Base-by-base conservation (phyloP, 1,139 yeast genomes). In the Martiniozyma asiatica region DNA sequence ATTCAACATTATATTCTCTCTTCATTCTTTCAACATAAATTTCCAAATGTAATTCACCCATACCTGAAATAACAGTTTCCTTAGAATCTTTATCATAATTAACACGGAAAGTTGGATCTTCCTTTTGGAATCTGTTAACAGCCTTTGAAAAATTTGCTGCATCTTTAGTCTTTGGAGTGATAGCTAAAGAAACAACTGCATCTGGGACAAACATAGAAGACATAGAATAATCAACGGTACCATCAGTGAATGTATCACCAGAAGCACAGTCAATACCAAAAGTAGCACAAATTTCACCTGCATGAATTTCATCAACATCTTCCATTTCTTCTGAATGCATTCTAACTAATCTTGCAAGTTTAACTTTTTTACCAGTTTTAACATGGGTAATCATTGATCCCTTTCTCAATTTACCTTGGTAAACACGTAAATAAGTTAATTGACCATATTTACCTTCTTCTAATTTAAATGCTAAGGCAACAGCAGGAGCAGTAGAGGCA, bases 321-420 rank as follows among this genome's bases (percentile, higher is more conserved):
- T 87, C 96, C 96, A 87, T 84, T 56, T 89, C 98, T 42, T 87
- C 84, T 29, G 97, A 84, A 62, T 92, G 98, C 98, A 89, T 92
- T 62, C 97, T 79, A 33, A 87, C 98, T 49, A 89, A 67, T 53
- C 98, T 72, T n/a, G 97, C 70, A 32, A 89, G 82, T 63, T 92
- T 89, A 41, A 87, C 84, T 58, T 78, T 81, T 64, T 92, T 89
- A 38, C 95, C 96, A 22, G 92, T 70, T 58, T 89, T 85, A 43
- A 82, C 78, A 54, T 92, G 94, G 40, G 77, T 73, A 59, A 89
- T 81, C 60, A 76, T 80, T 46, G 76, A 65, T 43, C 98, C 98
- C 58, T 87, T 89, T 60, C 74, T 81, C 56, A 89, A 65, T 50
- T 74, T 75, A 49, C 99, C 99, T 63, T 89, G 99, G 59, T 89